These are phyloP conservation scores for Eimeria acervulina DNA, from an alignment of 169 alveolate genomes.

Conservation along the genomic window DNA sequence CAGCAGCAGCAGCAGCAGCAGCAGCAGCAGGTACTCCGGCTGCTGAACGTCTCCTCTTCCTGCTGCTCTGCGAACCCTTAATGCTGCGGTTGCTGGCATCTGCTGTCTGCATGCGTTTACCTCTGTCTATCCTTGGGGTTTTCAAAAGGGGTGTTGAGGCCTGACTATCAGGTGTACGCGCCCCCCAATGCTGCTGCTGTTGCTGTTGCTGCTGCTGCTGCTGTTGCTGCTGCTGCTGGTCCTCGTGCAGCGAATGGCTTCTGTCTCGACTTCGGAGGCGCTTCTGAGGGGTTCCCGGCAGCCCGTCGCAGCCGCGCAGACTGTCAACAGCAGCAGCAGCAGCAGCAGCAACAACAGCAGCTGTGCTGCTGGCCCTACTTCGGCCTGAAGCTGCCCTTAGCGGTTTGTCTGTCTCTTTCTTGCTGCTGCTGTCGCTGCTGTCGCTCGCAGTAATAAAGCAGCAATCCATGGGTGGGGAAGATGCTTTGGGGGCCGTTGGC, in stretches of 20 bases:
- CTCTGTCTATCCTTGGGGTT: constrained; percentile 7
- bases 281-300: constrained; percentile 3
- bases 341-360: constrained; percentile 61
- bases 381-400: constrained; percentile 32
- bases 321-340: neutral
- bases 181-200: constrained; percentile 24
- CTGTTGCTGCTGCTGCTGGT: constrained; percentile 26
- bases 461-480: neutral
- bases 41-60: constrained; percentile 10
- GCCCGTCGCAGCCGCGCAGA: neutral
- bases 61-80: constrained; percentile 1
- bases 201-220: constrained; percentile 9
- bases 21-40: constrained; percentile 29
- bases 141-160: constrained; percentile 49
- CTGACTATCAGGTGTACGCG: constrained; percentile 45
- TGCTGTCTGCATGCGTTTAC: neutral
- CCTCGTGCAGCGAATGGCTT: neutral
- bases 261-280: neutral
- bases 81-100: neutral
- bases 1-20: constrained; percentile 36
- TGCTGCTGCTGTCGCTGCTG: constrained; percentile 37
- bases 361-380: neutral
- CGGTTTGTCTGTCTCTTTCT: neutral
- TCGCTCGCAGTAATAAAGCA: constrained; percentile 31
- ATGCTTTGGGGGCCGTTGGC: neutral